Base-by-base conservation (phyloP, 352 stramenopile genomes). In the Peronospora farinosa region DNA sequence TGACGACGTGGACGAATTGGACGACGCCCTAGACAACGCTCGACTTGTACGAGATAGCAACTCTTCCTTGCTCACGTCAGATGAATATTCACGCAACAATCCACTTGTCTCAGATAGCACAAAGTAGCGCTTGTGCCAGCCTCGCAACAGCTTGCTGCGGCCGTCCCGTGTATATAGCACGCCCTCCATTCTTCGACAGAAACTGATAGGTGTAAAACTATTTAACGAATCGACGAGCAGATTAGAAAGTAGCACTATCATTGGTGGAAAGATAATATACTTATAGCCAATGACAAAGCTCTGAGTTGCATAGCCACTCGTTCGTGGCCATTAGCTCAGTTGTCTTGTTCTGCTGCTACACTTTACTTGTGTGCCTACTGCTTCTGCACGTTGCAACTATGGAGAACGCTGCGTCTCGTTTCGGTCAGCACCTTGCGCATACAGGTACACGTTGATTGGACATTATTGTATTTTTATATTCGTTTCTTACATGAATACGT, bases 401-500 rank as follows among this genome's bases (percentile, higher is more conserved):
- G 67, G 76, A 86, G 60, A 87, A 86, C 63, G 78, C 75, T 11
- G 82, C 79, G 48, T 86, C 74, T 40, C 80, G 79, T 49, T 92
- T 92, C 60, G 82, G 82, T 15, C 82, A 92, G 66, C 80, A 82
- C 41, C 78, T 92, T 17, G 82, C 79, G 38, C 82, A 92, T 60
- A 92, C 82, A 19, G 75, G 75, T 84, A 67, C n/a, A 5, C 28
- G 15, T 13, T 17, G 9, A 32, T 33, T 49, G 15, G 33, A 10
- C 16, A 33, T 40, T 38, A 9, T 58, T 38, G 19, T n/a, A n/a
- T 25, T 23, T 33, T 33, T 8, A 0, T 13, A 33, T 33, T 10
- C 11, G 23, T 27, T 27, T 27, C 23, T 27, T 27, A 27, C 23
- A 27, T 27, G 1, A 27, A 27, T 4, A 27, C 23, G 23, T 27